A percentile compares a stretch with the other conserved stretches of the same genome.
Evolutionary conservation across 331 rosid genomes (phyloP).

Genomic region (Prunus yedoensis): DNA sequence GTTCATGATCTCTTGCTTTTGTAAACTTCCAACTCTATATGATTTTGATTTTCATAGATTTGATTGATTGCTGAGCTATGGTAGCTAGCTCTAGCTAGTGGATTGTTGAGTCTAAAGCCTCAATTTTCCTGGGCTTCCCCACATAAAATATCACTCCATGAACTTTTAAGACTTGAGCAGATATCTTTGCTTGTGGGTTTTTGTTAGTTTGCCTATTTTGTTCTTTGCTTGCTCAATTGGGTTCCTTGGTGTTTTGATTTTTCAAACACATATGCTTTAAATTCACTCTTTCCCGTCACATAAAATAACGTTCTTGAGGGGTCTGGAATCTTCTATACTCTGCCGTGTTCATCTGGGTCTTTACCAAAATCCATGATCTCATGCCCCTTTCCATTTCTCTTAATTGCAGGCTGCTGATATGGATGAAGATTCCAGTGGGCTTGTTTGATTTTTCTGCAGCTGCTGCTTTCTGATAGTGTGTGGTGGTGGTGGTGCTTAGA

Average conservation of each 20-base stretch:
- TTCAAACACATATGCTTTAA: constrained; percentile 15
- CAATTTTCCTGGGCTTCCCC: constrained; percentile 33
- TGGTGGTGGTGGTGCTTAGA: constrained; percentile 11
- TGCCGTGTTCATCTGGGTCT: constrained; percentile 23
- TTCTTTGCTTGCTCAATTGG: constrained; percentile 34
- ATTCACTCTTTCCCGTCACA: constrained; percentile 34
- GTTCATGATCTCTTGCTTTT: constrained; percentile 4
- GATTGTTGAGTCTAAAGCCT: constrained; percentile 22
- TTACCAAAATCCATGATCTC: constrained; percentile 22
- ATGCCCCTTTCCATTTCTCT: constrained; percentile 21
- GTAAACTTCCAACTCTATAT: neutral
- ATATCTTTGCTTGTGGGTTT: constrained; percentile 24
- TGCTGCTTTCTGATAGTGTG: constrained; percentile 19
- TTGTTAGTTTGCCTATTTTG: constrained; percentile 12
- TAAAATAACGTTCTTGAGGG: constrained; percentile 43
- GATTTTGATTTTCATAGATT: neutral
- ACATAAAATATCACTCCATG: constrained; percentile 46
- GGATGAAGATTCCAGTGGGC: constrained; percentile 40
- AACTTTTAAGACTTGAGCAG: neutral
- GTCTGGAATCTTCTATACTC: constrained; percentile 21
- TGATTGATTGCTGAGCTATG: neutral
- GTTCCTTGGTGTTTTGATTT: constrained; percentile 1
- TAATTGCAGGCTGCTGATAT: constrained; percentile 34
- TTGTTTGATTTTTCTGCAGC: constrained; percentile 18
- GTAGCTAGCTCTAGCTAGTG: neutral